Percentiles rank a stretch among this genome's conserved stretches.
These are phyloP conservation scores for Akebia trifoliata DNA, from an alignment of 164 flowering plant genomes.

Conservation along the genomic window DNA sequence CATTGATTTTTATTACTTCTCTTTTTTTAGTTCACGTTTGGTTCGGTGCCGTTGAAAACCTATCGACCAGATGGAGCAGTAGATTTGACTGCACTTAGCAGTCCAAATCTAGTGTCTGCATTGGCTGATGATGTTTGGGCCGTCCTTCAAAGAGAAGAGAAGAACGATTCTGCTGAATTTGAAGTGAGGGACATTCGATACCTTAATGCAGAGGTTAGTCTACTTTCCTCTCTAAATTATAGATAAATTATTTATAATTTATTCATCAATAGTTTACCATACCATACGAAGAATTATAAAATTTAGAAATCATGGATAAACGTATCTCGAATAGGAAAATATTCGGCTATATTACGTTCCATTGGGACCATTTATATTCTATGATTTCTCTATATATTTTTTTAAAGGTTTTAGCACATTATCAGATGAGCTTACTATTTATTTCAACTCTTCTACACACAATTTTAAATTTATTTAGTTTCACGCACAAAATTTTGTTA, in stretches of 20 bases:
- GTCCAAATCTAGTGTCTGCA: slow-evolving; percentile 42
- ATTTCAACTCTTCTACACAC: no score
- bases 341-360: no score
- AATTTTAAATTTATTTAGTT: no score
- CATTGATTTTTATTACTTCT: background rate
- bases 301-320: no score
- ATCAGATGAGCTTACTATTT: no score
- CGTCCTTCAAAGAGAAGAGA: slow-evolving; percentile 61
- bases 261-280: background rate
- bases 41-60: slow-evolving; percentile 86
- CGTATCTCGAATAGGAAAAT: no score
- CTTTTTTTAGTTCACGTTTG: slow-evolving; percentile 47
- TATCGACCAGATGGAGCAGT: slow-evolving; percentile 97
- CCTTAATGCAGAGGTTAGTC: slow-evolving; percentile 73
- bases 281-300: background rate
- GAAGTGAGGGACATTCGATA: slow-evolving; percentile 69
- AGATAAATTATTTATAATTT: background rate
- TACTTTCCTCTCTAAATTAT: background rate
- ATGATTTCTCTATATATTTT: no score
- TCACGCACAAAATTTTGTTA: background rate
- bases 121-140: slow-evolving; percentile 43
- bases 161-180: slow-evolving; percentile 44
- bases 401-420: no score
- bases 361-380: no score
- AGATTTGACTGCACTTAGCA: slow-evolving; percentile 69